Evolutionary conservation across 192 early-diverging fungal genomes (phyloP), one percentile per base, ranked within the genome.

Genomic region (Jimgerdemannia lactiflua): DNA sequence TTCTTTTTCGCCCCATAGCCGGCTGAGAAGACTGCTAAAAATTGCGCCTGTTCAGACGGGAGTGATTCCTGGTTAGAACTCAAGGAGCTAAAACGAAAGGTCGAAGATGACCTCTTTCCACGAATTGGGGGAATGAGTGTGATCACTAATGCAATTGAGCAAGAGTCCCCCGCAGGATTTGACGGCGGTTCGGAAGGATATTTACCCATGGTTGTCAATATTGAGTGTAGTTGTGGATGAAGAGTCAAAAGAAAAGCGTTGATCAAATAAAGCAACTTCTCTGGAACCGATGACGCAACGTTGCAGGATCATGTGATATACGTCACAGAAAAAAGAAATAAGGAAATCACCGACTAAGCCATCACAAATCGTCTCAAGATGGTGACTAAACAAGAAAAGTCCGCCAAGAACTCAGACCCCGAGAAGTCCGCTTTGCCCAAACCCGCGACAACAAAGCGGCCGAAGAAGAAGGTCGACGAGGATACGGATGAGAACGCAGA

Each of bases 1-100:
- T 76, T 99, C 97, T 75, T 95, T 96, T 76, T 94, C 91, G 71
- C 97, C 97, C 92, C 94, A 97, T 42, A 96, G 89, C 49, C 92
- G 86, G 75, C 84, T 85, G 72, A 96, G 86, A 66, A 95, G 72
- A 67, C 86, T 85, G 70, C 92, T 93, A 76, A 96, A 92, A 66
- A 94, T 77, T 72, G 78, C 86, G 73, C 94, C 94, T 94, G 49
- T 59, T 59, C 49, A 6, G 49, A 14, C 49, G 49, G 49, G 14
- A 14, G 49, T 59, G 8, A 6, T 6, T 6, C 49, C 49, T 2
- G 49, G 49, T 59, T 59, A 14, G 49, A 59, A 29, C 29, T 29
- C 29, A 29, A 29, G 29, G 29, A 29, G 29, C 29, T 29, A 29
- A 29, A 29, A 29, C 29, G 29, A 29, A 29, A 29, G 29, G 29